Conservation (phyloP, 495 filamentous ascomycete species). For the Neurospora sp. region DNA sequence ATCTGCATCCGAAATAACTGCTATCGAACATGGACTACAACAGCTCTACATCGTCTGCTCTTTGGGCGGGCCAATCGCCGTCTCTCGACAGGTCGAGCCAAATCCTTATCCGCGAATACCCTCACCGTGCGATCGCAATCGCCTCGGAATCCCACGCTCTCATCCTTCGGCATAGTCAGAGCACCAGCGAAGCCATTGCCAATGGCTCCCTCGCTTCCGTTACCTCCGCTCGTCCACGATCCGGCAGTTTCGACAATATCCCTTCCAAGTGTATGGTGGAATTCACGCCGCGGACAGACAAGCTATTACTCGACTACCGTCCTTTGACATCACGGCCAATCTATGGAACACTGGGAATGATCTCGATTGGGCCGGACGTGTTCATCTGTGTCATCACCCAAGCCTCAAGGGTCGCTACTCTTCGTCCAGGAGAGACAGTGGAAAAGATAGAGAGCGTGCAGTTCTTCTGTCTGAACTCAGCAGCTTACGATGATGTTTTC, state of each 20-base stretch:
- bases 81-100: constrained; percentile 38
- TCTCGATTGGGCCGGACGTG: constrained; percentile 74
- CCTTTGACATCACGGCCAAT: constrained; percentile 62
- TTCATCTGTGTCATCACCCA: constrained; percentile 87
- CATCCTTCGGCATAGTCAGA: constrained; percentile 64
- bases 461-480: constrained; percentile 83
- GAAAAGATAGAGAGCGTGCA: constrained; percentile 79
- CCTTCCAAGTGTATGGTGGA: constrained; percentile 73
- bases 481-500: constrained; percentile 74
- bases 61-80: constrained; percentile 25
- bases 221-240: constrained; percentile 29
- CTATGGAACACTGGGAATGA: constrained; percentile 80
- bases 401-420: constrained; percentile 64
- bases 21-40: constrained; percentile 19
- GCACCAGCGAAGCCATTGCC: constrained; percentile 39
- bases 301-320: constrained; percentile 63
- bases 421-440: constrained; percentile 79
- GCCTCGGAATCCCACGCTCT: constrained; percentile 68
- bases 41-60: constrained; percentile 11
- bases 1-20: background rate
- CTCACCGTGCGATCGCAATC: constrained; percentile 76
- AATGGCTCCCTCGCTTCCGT: constrained; percentile 43
- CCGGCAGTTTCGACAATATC: constrained; percentile 22
- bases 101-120: constrained; percentile 64
- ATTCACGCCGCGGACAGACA: constrained; percentile 54